Conservation (phyloP, 2,329 filamentous ascomycete species). For the Trichoderma pleuroti region DNA sequence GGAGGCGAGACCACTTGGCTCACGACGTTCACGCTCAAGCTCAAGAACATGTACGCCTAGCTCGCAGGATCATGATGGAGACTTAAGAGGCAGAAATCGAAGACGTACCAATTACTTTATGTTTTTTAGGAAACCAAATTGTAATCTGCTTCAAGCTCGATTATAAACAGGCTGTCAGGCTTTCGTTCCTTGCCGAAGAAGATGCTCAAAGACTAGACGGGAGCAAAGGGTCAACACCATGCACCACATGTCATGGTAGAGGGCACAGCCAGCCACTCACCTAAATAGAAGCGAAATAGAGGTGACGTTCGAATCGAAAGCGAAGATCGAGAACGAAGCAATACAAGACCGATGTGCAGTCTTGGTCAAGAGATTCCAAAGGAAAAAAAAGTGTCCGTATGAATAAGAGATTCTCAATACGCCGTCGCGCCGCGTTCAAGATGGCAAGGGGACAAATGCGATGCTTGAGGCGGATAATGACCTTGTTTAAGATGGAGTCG, state of each 20-base stretch:
- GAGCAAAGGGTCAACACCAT: neutral
- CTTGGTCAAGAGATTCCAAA: constrained; percentile 36
- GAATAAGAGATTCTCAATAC: constrained; percentile 37
- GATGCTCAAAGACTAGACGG: constrained; percentile 7
- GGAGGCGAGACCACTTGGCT: neutral
- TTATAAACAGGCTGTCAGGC: neutral
- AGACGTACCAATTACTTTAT: constrained; percentile 12
- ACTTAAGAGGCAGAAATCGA: no score
- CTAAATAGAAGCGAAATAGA: constrained; percentile 11
- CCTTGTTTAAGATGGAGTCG: constrained; percentile 27
- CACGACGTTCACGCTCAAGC: neutral
- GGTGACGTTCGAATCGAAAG: constrained; percentile 27
- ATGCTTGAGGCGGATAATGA: constrained; percentile 20
- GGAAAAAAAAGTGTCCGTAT: constrained; percentile 31
- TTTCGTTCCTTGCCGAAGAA: constrained; percentile 5
- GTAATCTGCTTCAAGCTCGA: constrained; percentile 11
- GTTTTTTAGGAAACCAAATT: constrained; percentile 5
- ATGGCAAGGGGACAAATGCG: constrained; percentile 29
- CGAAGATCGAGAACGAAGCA: constrained; percentile 33
- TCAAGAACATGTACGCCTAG: neutral
- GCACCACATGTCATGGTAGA: neutral
- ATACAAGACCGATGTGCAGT: constrained; percentile 36
- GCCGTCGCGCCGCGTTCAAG: constrained; percentile 39
- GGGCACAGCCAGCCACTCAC: neutral
- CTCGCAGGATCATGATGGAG: neutral